Conservation (phyloP, 176 grass and related monocot genomes). For the Cenchrus americanus region DNA sequence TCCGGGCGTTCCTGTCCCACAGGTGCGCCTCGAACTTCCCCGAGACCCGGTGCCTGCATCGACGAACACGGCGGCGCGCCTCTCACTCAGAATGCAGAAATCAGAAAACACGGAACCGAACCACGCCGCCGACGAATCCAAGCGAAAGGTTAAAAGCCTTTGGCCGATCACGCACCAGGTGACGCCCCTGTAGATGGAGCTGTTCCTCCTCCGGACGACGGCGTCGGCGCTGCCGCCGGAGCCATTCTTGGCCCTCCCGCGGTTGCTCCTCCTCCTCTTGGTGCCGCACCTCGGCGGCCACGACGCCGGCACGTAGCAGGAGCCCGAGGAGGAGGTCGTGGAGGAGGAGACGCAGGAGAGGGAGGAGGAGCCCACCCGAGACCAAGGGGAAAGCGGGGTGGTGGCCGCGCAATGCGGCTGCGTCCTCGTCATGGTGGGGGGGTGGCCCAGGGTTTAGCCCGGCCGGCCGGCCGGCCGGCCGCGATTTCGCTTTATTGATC, state of each 20-base stretch:
- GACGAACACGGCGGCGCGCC: neutral
- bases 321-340: slow-evolving; percentile 30
- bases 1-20: slow-evolving; percentile 68
- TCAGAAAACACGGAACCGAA: neutral
- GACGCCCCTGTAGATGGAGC: slow-evolving; percentile 77
- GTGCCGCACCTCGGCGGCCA: neutral
- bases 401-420: neutral
- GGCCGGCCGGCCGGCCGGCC: no score
- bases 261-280: slow-evolving; percentile 38
- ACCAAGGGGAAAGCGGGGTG: slow-evolving; percentile 30
- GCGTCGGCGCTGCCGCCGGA: neutral
- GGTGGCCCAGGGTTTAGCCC: neutral
- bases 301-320: slow-evolving; percentile 38
- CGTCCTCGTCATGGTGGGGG: slow-evolving; percentile 25
- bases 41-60: slow-evolving; percentile 60
- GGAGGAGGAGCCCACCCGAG: neutral
- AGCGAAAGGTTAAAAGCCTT: neutral
- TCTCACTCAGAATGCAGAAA: neutral
- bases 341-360: slow-evolving; percentile 31
- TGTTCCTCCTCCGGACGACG: slow-evolving; percentile 37
- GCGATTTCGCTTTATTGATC: neutral
- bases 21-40: slow-evolving; percentile 83
- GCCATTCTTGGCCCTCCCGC: slow-evolving; percentile 26
- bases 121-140: neutral
- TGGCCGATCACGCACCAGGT: slow-evolving; percentile 51